Base-by-base conservation (phyloP, 73 alveolate genomes). In the Paramecium sonneborni region DNA sequence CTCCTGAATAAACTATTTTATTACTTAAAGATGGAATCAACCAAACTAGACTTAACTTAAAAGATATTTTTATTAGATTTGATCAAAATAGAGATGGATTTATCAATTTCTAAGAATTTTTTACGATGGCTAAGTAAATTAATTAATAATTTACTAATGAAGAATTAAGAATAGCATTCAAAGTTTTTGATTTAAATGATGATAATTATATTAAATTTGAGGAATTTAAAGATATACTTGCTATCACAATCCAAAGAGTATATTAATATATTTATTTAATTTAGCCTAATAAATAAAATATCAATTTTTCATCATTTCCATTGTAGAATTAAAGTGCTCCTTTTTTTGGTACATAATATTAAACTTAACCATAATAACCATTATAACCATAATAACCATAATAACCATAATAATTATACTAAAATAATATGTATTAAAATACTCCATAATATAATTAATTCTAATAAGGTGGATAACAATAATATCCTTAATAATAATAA, bases 111-210 rank as follows among this genome's bases (percentile, higher is more conserved):
- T 46, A 79, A 26, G 90, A 79, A 15, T 79, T 79, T 26, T 38
- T 26, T 79, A 10, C 56, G 28, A 79, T 79, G 90, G 26, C 55
- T 24, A 39, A 43, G 15, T 38, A 21, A 21, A 79, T 79, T 38
- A 79, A 79, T 3, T 41, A 79, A 37, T 46, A 20, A 30, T 23
- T 46, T 24, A 79, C 69, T 10, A 79, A 38, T 21, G 72, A 79
- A 44, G 90, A 79, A 44, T 23, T 79, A 12, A 23, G 39, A 14
- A 34, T 30, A 10, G 55, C 55, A 18, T 79, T 79, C n/a, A 79
- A 44, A 39, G 55, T 79, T 38, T 79, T 79, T 79, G 90, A 79
- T 79, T 46, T 79, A 10, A 79, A 79, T 44, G 90, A 79, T 24
- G 90, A 79, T 79, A 79, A 79, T 39, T 79, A 10, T 20, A 43